Base-by-base conservation (phyloP, 2,329 filamentous ascomycete species). In the Fusarium continuum region DNA sequence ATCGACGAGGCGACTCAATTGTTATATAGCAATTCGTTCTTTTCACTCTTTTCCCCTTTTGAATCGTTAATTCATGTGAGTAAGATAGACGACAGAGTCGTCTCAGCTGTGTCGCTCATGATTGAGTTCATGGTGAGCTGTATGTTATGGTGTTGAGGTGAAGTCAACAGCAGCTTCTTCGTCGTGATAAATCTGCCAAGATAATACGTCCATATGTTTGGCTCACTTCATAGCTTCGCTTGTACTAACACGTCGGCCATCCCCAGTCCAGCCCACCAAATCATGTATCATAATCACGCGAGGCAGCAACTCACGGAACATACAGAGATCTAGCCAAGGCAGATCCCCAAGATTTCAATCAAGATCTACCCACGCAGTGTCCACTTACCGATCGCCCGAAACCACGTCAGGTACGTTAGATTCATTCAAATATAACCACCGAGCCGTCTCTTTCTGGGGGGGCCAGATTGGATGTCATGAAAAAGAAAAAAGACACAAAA, bases 351-450 rank as follows among this genome's bases (percentile, higher is more conserved):
- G 45, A 46, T 60, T 55, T 8, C 26, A 25, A 60, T 60, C 56
- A 60, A 47, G 55, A 60, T 64, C 61, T 65, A 61, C 49, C 61
- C 50, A 36, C 41, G 61, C 35, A 52, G 49, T 62, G 47, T 43
- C 64, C 64, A 68, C 62, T 65, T 60, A 66, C 62, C 62, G 62
- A 65, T 65, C 62, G 48, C 54, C 60, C 57, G 57, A 48, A 46
- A 29, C 45, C 60, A 63, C 57, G 52, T 56, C 48, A 31, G 26
- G 50, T 28, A 31, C 32, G 46, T 47, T 38, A 38, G n/a, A 47
- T 36, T 13, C 28, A 17, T 41, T 55, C 29, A 36, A 36, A 34
- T 28, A 56, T 44, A 57, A 57, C 34, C 38, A 45, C 39, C 19
- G 35, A 46, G 29, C 54, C 35, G 43, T 34, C 29, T 41, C 47